A percentile compares a stretch with the other conserved stretches of the same genome.
Evolutionary conservation across 768 basidiomycete species (phyloP).

Genomic region (Royoungia palumana): DNA sequence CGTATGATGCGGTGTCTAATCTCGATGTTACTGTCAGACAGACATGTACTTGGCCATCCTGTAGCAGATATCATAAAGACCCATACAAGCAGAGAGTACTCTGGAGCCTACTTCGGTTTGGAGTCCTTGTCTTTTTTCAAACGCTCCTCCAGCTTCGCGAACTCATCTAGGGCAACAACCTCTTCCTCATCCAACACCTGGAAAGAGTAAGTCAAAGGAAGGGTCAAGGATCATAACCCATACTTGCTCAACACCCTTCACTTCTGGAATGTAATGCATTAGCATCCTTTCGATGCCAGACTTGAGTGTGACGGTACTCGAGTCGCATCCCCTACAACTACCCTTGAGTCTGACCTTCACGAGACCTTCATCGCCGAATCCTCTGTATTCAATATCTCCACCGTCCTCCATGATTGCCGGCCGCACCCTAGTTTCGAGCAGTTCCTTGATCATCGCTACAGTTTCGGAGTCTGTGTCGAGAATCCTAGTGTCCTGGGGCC

Average conservation of each 20-base stretch:
- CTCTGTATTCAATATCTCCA: slow-evolving; percentile 94
- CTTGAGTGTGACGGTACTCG: slow-evolving; percentile 93
- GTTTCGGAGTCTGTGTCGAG: slow-evolving; percentile 94
- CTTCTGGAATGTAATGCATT: slow-evolving; percentile 98
- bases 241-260: slow-evolving; percentile 88
- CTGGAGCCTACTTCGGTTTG: slow-evolving; percentile 46
- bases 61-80: slow-evolving; percentile 12
- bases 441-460: slow-evolving; percentile 98
- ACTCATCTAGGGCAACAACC: slow-evolving; percentile 80
- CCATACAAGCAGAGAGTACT: not conserved
- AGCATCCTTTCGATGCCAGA: slow-evolving; percentile 97
- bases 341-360: slow-evolving; percentile 94
- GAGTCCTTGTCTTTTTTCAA: slow-evolving; percentile 45
- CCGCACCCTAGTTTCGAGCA: slow-evolving; percentile 90
- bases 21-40: slow-evolving; percentile 35
- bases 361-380: slow-evolving; percentile 78
- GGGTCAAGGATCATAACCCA: slow-evolving; percentile 1
- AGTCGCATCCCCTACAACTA: slow-evolving; percentile 93
- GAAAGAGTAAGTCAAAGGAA: slow-evolving; percentile 4
- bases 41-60: slow-evolving; percentile 88
- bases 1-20: not conserved
- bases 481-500: slow-evolving; percentile 91
- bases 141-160: slow-evolving; percentile 79
- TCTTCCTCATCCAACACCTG: slow-evolving; percentile 93
- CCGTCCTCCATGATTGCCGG: slow-evolving; percentile 99